Base-by-base conservation (phyloP, 1,284 basidiomycete genomes). In the Peniophora sp. region DNA sequence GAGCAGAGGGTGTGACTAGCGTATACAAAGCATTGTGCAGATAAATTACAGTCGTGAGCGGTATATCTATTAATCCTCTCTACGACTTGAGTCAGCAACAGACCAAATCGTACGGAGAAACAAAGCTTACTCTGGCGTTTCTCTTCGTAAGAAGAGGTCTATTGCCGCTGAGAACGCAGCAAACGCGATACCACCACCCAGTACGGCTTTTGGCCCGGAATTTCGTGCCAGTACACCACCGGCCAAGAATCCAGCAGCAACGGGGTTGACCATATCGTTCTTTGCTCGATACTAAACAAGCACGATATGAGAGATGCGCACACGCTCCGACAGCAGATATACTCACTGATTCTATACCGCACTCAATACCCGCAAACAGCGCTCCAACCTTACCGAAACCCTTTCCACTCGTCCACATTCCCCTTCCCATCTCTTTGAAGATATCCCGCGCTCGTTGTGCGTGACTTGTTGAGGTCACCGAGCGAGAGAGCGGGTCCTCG, bases 351-450 rank as follows among this genome's bases (percentile, higher is more conserved):
- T 99, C 96, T 53, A 98, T 89, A 55, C 92, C 85, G 63, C 96
- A 99, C 70, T 99, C 97, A 14, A 92, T 84, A 25, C 95, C 94
- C 16, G 92, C 86, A 66, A 93, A 99, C 47, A 99, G 63, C 3
- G 90, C 91, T 16, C 95, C 96, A 46, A 99, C 92, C 71, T 96
- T 97, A 1, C 86, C 95, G 62, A 98, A 98, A 0, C 93, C 90
- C 65, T 88, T 93, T 12, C 96, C 96, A 50, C 78, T 89, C 27
- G 78, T 75, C 81, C 83, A 95, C 93, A 98, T 97, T 45, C 85
- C 86, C 57, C 79, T 83, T 0, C 95, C 96, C 85, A 97, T 98
- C 58, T 98, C 95, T 63, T 85, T 91, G 69, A 98, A 91, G 39
- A 97, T 85, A 59, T 88, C 84, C 45, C 81, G 77, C 0, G 93